These are phyloP conservation scores for Saccharomycopsis oosterbeekiorum DNA, from an alignment of 805 yeast genomes.

Conservation along the genomic window DNA sequence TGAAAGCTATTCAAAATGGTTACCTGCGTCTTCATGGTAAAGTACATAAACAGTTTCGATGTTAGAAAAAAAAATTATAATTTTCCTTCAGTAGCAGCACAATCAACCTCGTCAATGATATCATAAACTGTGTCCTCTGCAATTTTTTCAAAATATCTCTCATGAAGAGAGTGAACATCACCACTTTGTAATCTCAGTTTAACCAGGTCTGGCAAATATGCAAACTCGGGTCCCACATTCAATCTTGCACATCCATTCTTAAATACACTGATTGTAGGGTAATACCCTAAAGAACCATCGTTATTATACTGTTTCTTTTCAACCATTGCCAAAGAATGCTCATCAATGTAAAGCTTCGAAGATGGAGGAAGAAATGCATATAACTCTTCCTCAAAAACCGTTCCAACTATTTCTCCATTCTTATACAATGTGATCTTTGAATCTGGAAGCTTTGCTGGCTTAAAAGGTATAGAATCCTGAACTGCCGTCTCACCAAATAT, in stretches of 20 bases:
- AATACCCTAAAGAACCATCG: slow-evolving; percentile 84
- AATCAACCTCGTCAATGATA: slow-evolving; percentile 73
- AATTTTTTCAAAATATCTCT: slow-evolving; percentile 56
- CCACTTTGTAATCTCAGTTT: slow-evolving; percentile 19
- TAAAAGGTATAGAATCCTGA: slow-evolving; percentile 37
- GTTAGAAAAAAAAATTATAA: neutral
- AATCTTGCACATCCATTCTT: slow-evolving; percentile 67
- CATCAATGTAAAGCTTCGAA: slow-evolving; percentile 28
- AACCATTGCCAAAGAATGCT: slow-evolving; percentile 4
- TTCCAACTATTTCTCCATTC: slow-evolving; percentile 64
- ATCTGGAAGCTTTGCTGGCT: slow-evolving; percentile 39
- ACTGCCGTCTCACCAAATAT: slow-evolving; percentile 62
- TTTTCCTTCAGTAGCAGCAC: slow-evolving; percentile 35
- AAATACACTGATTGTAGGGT: slow-evolving; percentile 80
- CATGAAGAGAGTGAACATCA: slow-evolving; percentile 41
- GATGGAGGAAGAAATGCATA: slow-evolving; percentile 75
- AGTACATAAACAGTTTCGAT: neutral
- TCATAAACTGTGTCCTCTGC: slow-evolving; percentile 82
- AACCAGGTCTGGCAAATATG: slow-evolving; percentile 32
- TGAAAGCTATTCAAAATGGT: too few species aligned
- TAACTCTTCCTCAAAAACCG: slow-evolving; percentile 49
- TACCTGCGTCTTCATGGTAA: too few species aligned
- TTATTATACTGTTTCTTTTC: slow-evolving; percentile 35
- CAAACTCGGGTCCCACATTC: slow-evolving; percentile 59
- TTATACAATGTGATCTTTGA: slow-evolving; percentile 63